Conservation (phyloP, 1,284 basidiomycete species). For the Tilletia indica region DNA sequence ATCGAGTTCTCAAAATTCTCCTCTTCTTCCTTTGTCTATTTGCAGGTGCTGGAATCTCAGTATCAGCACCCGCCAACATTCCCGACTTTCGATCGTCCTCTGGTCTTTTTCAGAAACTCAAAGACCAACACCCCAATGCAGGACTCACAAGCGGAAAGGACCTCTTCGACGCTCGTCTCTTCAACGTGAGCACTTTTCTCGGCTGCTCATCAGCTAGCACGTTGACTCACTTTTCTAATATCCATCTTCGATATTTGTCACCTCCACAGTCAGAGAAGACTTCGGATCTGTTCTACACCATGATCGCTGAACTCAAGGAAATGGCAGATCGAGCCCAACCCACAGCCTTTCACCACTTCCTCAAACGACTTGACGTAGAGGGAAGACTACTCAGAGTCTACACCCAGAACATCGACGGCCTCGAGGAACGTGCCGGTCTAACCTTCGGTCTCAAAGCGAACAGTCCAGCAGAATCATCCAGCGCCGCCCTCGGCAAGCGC, state of each 20-base stretch:
- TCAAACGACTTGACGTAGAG: slow-evolving; percentile 77
- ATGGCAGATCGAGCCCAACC: slow-evolving; percentile 77
- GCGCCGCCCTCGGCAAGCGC: slow-evolving; percentile 36
- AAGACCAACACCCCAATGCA: slow-evolving; percentile 74
- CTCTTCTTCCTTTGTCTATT: slow-evolving; percentile 20
- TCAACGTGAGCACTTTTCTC: slow-evolving; percentile 66
- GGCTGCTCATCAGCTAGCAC: background rate
- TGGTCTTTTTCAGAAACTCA: slow-evolving; percentile 75
- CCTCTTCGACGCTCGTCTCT: slow-evolving; percentile 84
- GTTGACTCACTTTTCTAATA: background rate
- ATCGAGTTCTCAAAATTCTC: too few species aligned
- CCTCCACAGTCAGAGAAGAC: slow-evolving; percentile 63
- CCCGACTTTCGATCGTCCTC: slow-evolving; percentile 85
- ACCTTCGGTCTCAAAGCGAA: slow-evolving; percentile 57
- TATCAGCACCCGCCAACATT: slow-evolving; percentile 72
- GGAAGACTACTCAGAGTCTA: slow-evolving; percentile 83
- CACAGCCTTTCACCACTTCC: slow-evolving; percentile 81
- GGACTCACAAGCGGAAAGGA: slow-evolving; percentile 74
- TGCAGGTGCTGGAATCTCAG: slow-evolving; percentile 86
- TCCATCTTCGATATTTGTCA: background rate
- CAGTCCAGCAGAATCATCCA: slow-evolving; percentile 26
- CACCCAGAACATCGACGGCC: slow-evolving; percentile 92
- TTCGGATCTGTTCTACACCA: slow-evolving; percentile 80
- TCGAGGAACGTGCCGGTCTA: slow-evolving; percentile 76
- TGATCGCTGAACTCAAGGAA: slow-evolving; percentile 83